Evolutionary conservation across 345 rosid species (phyloP), one percentile per base, ranked within the genome.

Genomic region (Populus deltoides): DNA sequence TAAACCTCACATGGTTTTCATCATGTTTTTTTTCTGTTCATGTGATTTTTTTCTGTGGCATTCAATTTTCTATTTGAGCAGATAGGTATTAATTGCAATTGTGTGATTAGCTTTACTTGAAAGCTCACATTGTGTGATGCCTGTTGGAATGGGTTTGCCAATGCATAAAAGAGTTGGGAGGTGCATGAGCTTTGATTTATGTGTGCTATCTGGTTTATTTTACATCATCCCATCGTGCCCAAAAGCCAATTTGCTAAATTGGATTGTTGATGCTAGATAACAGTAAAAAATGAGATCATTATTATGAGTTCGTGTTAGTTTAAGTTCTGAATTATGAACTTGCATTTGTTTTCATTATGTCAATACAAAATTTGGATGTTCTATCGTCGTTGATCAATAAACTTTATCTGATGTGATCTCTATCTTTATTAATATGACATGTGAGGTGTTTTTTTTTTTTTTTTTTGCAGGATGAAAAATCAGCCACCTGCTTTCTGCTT

Each of bases 401-500:
- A 55, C 22, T 22, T 55, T 51, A 3, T 22, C 36, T 33, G 16
- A 1, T 70, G 12, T 8, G 13, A 57, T 57, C 62, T 8, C 8
- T 57, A 57, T 57, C 62, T 57, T 57, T 22, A n/a, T 49, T 77
- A 67, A 13, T 17, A 31, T 22, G 41, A 71, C 67, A 80, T 66
- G 31, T 77, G 75, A 86, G 79, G 7, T 33, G 16, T 75, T n/a
- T 9, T 15, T 62, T 72, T 69, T 86, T 25, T 71, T 45, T 41
- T 41, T 80, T 75, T 68, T 62, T 85, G 86, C 95, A 93, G 98
- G 97, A 92, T 80, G 95, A 92, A 70, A 91, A 90, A 86, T 93
- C 98, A 20, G 91, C 89, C 22, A 88, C 90, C 68, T 93, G 97
- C 77, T 92, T 93, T 85, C 90, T 96, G 78, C 91, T 96, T 79